These are phyloP conservation scores for Pichia nanzhaoensis DNA, from an alignment of 805 yeast genomes.

Conservation along the genomic window DNA sequence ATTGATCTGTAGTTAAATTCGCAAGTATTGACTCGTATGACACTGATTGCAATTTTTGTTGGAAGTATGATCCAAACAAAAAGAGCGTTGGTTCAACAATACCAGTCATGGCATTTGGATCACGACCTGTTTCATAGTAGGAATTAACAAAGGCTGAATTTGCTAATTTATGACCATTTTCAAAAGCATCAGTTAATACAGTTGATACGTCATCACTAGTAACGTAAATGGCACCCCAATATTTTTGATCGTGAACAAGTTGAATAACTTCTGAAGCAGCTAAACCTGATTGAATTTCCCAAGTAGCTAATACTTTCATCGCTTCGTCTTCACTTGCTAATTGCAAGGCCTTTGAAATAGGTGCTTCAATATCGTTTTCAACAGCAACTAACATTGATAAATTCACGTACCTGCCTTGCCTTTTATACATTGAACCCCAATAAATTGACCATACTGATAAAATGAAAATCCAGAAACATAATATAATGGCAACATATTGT, in stretches of 20 bases:
- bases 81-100: constrained; percentile 40
- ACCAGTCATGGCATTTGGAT: constrained; percentile 40
- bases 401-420: constrained; percentile 28
- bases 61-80: constrained; percentile 30
- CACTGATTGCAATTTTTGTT: constrained; percentile 11
- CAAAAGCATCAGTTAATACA: constrained; percentile 34
- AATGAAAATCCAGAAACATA: constrained; percentile 31
- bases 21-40: constrained; percentile 27
- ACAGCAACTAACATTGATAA: constrained; percentile 35
- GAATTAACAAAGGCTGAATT: constrained; percentile 20
- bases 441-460: constrained; percentile 37
- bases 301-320: constrained; percentile 26
- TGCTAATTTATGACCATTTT: constrained; percentile 27
- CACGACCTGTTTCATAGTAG: constrained; percentile 60
- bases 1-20: constrained; percentile 21
- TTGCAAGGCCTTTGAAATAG: constrained; percentile 28
- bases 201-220: constrained; percentile 38
- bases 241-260: constrained; percentile 46
- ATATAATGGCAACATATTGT: constrained; percentile 14
- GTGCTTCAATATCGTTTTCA: constrained; percentile 29
- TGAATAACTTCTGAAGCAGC: constrained; percentile 34
- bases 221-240: constrained; percentile 60
- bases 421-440: constrained; percentile 42
- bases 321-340: constrained; percentile 13
- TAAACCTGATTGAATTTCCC: constrained; percentile 31